Conservation (phyloP, 352 stramenopile genomes). For the Phytopythium montanum region DNA sequence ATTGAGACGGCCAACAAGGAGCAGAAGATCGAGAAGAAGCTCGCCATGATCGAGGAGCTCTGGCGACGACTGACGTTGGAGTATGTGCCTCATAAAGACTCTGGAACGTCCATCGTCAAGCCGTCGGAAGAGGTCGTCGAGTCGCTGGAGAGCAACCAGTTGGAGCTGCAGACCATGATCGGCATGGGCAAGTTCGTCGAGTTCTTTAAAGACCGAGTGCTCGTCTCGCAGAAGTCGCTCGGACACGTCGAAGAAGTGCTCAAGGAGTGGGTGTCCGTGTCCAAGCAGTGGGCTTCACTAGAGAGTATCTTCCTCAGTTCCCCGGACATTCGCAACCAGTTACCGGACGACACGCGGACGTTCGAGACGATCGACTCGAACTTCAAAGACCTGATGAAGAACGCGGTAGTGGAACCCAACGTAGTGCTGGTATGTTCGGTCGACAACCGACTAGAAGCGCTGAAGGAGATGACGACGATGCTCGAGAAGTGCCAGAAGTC, state of each 20-base stretch:
- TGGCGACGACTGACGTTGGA: constrained; percentile 82
- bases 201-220: constrained; percentile 85
- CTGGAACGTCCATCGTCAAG: constrained; percentile 82
- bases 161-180: constrained; percentile 88
- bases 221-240: constrained; percentile 74
- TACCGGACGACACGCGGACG: constrained; percentile 82
- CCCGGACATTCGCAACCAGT: constrained; percentile 84
- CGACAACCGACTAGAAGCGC: constrained; percentile 70
- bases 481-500: constrained; percentile 88
- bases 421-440: constrained; percentile 74
- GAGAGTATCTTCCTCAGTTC: constrained; percentile 90
- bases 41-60: constrained; percentile 86
- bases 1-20: constrained; percentile 88
- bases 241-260: constrained; percentile 85
- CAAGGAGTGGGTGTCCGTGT: constrained; percentile 86
- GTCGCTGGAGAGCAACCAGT: constrained; percentile 81
- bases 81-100: constrained; percentile 87
- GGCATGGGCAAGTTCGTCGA: constrained; percentile 91
- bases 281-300: constrained; percentile 85
- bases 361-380: constrained; percentile 89
- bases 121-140: constrained; percentile 85
- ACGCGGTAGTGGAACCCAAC: constrained; percentile 82
- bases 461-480: constrained; percentile 89
- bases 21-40: constrained; percentile 89
- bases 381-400: constrained; percentile 91